Evolutionary conservation across 805 yeast genomes (phyloP).

Genomic region (Saccharomycopsis amapae): DNA sequence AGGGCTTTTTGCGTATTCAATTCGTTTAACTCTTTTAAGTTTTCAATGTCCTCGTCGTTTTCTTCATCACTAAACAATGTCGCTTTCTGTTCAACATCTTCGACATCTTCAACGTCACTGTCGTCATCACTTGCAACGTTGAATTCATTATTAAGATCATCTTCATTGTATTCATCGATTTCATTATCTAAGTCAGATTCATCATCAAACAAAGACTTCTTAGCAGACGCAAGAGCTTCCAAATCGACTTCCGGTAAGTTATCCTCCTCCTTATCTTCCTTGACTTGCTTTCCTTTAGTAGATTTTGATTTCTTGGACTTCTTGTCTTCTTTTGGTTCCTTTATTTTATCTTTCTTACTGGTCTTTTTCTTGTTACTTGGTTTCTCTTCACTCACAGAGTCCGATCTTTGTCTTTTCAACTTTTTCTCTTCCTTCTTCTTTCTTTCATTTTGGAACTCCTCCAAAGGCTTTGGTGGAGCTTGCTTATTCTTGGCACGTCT

Average conservation of each 20-base stretch:
- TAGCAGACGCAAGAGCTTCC: constrained; percentile 61
- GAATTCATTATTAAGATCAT: constrained; percentile 41
- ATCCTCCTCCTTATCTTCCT: constrained; percentile 21
- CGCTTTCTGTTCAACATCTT: constrained; percentile 4
- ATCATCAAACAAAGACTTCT: constrained; percentile 62
- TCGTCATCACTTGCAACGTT: constrained; percentile 23
- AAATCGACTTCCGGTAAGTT: constrained; percentile 59
- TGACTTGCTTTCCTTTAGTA: constrained; percentile 27
- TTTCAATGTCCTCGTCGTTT: constrained; percentile 22
- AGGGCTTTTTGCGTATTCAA: constrained; percentile 17
- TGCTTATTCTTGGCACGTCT: constrained; percentile 84
- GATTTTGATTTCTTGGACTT: constrained; percentile 28
- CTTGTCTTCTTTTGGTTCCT: constrained; percentile 26
- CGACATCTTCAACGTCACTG: constrained; percentile 19
- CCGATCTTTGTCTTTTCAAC: constrained; percentile 6
- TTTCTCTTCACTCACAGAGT: background rate
- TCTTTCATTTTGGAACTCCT: constrained; percentile 63
- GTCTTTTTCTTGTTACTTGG: background rate
- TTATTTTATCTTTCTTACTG: constrained; percentile 1
- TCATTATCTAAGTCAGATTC: constrained; percentile 28
- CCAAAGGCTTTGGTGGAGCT: constrained; percentile 83
- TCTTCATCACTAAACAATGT: constrained; percentile 21
- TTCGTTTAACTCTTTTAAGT: constrained; percentile 23
- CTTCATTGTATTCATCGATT: constrained; percentile 51
- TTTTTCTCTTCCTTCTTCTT: constrained; percentile 14